These are phyloP conservation scores for Aspergillus brasiliensis DNA, from an alignment of 2,329 filamentous ascomycete species.

Conservation along the genomic window DNA sequence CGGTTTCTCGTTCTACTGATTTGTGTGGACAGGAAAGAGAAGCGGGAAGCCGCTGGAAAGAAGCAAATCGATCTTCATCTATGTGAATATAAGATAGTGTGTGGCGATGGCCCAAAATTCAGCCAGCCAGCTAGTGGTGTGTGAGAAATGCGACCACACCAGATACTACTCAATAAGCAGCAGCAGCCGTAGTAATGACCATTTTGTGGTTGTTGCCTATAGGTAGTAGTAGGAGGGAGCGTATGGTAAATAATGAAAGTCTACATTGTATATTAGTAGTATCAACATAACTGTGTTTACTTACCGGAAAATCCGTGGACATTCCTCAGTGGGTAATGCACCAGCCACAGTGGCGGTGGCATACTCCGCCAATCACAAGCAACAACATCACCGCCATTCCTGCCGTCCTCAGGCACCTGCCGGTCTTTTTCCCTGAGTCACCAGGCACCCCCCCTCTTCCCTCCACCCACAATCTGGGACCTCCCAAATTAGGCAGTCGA, in stretches of 20 bases:
- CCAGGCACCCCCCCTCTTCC: too few relatives aligned
- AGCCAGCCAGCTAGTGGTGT: too few relatives aligned
- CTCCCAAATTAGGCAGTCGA: too few relatives aligned
- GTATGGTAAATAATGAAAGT: neutral
- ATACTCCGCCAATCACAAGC: constrained; percentile 27
- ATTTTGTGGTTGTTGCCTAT: too few relatives aligned
- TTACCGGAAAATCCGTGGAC: neutral
- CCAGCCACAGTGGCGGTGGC: constrained; percentile 39
- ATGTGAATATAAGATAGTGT: neutral
- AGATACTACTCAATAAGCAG: too few relatives aligned
- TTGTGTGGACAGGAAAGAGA: neutral
- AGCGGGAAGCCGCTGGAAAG: neutral
- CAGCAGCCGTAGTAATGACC: too few relatives aligned
- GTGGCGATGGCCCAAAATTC: too few relatives aligned
- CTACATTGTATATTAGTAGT: too few relatives aligned
- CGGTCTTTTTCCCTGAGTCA: too few relatives aligned
- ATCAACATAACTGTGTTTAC: too few relatives aligned
- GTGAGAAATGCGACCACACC: too few relatives aligned
- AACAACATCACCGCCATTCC: constrained; percentile 35
- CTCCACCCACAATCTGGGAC: neutral
- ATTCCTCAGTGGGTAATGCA: neutral
- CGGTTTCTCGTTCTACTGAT: neutral
- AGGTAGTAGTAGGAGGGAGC: neutral
- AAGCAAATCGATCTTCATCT: neutral
- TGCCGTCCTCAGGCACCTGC: neutral